A percentile compares a stretch with the other conserved stretches of the same genome.
phyloP scores from a whole-genome alignment of 1,284 basidiomycete species.

The Phaffia rhodozyma region DNA sequence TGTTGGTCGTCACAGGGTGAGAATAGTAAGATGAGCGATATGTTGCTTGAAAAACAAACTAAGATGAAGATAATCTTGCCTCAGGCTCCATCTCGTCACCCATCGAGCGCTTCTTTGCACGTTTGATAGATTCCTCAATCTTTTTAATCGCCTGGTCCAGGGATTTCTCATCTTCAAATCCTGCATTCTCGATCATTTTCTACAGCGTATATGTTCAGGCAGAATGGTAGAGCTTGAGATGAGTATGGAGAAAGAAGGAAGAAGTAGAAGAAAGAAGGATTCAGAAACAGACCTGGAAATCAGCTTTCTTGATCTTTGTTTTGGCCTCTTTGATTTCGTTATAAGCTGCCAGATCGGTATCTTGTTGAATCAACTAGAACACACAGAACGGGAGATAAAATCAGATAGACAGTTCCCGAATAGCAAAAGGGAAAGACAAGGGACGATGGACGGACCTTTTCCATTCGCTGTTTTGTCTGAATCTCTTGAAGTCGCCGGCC shows the following conservation, averaged over 20 bases:
- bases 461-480: conserved; percentile 70
- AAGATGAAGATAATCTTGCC: conserved; percentile 21
- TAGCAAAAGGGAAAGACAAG: neutral
- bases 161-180: conserved; percentile 57
- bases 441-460: conserved; percentile 48
- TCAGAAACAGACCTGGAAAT: conserved; percentile 49
- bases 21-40: neutral
- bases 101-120: conserved; percentile 55
- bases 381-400: neutral
- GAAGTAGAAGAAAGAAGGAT: neutral
- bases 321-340: conserved; percentile 54
- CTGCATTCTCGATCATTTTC: conserved; percentile 37
- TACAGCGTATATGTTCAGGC: conserved; percentile 20
- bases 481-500: conserved; percentile 82
- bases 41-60: neutral
- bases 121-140: conserved; percentile 53
- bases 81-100: conserved; percentile 49
- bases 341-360: conserved; percentile 66
- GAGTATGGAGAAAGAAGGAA: conserved; percentile 2
- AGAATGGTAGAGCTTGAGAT: neutral
- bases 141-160: conserved; percentile 44
- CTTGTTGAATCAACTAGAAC: conserved; percentile 46
- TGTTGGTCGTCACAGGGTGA: conserved; percentile 25
- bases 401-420: too few relatives aligned
- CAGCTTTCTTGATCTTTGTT: conserved; percentile 55